These are phyloP conservation scores for Apiospora hydei DNA, from an alignment of 2,329 filamentous ascomycete species.

Conservation along the genomic window DNA sequence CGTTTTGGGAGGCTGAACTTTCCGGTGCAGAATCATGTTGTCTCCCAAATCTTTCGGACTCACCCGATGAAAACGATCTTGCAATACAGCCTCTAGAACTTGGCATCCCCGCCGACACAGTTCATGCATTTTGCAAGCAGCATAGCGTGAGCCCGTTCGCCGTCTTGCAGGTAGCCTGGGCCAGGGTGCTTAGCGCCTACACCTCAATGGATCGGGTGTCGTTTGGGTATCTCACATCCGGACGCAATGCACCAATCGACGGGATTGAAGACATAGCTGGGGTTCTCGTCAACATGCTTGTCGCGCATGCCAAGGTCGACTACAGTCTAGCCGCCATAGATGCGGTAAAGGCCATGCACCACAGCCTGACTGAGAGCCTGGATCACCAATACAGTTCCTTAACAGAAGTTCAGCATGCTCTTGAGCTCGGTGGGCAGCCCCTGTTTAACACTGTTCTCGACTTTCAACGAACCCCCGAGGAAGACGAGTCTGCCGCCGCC, in stretches of 20 bases:
- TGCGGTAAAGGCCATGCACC: neutral
- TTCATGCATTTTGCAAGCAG: conserved; percentile 25
- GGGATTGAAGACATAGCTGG: neutral
- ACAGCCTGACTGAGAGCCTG: neutral
- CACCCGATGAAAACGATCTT: neutral
- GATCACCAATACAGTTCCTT: conserved; percentile 22
- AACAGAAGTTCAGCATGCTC: conserved; percentile 25
- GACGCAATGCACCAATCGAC: conserved; percentile 36
- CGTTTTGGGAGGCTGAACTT: conserved; percentile 24
- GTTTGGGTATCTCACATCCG: conserved; percentile 50
- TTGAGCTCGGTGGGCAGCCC: conserved; percentile 26
- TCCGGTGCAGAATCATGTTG: conserved; percentile 24
- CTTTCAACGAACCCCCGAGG: conserved; percentile 22
- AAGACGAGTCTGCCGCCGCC: neutral
- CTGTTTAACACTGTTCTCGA: conserved; percentile 26
- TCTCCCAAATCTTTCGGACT: conserved; percentile 23
- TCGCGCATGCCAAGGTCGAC: neutral
- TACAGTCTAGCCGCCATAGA: neutral
- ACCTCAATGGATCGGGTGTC: conserved; percentile 45
- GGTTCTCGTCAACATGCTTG: neutral
- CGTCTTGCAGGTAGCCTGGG: conserved; percentile 47
- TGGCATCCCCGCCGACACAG: conserved; percentile 1
- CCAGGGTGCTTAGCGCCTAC: conserved; percentile 47
- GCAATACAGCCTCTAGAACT: conserved; percentile 9
- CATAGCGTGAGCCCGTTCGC: conserved; percentile 24